Base-by-base conservation (phyloP, 2,329 filamentous ascomycete species). In the Lomentospora prolificans region DNA sequence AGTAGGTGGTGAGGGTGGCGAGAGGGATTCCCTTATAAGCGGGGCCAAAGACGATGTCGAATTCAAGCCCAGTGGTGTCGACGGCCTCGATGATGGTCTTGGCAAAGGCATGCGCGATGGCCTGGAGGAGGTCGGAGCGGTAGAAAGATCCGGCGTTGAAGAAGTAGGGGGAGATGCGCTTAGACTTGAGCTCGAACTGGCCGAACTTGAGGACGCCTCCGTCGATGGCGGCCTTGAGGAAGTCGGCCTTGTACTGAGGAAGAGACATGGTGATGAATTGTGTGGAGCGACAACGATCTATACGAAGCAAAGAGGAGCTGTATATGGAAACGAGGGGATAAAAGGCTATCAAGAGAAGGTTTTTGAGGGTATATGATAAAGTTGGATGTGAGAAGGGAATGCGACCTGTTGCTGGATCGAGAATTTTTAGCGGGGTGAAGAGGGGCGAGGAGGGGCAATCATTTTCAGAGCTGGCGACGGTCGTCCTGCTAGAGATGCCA, bases 11-110 rank as follows among this genome's bases (percentile, higher is more conserved):
- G 2, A 88, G 80, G 14, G 87, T 85, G 48, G 88, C 87, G n/a
- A 97, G 81, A 1, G 91, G 90, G 61, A 97, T 96, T 48, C 94
- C 94, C 75, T 97, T 99, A 79, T 97, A 99, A 8, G 94, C 92
- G 2, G 94, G 92, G 14, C 82, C 91, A 70, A 97, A 97, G 65
- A 97, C 78, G 63, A 97, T 80, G 68, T 97, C 92, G 69, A 95
- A 86, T 30, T 79, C 72, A 50, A 81, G 72, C 31, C 71, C 68
- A 31, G 66, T 63, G 31, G 72, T 65, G 48, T 69, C 63, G 62
- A 72, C 70, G 19, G 75, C 73, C 51, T 77, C 69, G 60, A 76
- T 72, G 63, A 86, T 82, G 57, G 82, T 78, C 61, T 79, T 71
- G 46, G 92, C 92, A 71, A 92, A 97, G 58, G 92, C 90, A 41